Evolutionary conservation across 257 asterid species (phyloP).

Genomic region (Petunia secreta): DNA sequence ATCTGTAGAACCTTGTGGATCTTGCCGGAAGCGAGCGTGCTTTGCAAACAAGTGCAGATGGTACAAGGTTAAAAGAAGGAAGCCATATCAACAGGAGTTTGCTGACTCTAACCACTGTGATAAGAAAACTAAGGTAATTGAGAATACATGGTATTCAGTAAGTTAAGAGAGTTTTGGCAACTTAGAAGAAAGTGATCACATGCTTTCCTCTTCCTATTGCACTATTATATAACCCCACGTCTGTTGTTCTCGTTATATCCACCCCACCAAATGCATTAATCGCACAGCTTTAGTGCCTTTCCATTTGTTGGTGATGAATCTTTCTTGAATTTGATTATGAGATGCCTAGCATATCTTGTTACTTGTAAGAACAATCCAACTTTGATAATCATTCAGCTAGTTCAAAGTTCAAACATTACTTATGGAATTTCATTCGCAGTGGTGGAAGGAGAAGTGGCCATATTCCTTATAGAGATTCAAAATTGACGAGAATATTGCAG

Average conservation of each 20-base stretch:
- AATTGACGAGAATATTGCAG: slow-evolving; percentile 93
- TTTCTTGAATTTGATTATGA: not conserved
- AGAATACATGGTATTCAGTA: not conserved
- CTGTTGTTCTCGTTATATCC: not conserved
- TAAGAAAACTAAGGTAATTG: slow-evolving; percentile 84
- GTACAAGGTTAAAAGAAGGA: slow-evolving; percentile 92
- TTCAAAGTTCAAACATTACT: not conserved
- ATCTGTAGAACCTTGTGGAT: slow-evolving; percentile 89
- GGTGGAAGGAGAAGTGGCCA: slow-evolving; percentile 76
- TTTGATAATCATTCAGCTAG: slow-evolving; percentile 2
- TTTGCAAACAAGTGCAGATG: slow-evolving; percentile 80
- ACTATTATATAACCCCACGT: not conserved
- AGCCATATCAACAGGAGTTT: slow-evolving; percentile 94
- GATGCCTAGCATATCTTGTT: not conserved
- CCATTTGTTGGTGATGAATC: not conserved
- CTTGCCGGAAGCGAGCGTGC: slow-evolving; percentile 98
- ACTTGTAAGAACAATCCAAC: slow-evolving; percentile 16
- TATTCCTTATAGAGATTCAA: slow-evolving; percentile 85
- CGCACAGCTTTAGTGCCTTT: not conserved
- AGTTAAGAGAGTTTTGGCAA: not conserved
- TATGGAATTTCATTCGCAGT: slow-evolving; percentile 47
- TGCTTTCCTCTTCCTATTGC: not conserved
- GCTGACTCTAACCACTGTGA: slow-evolving; percentile 86
- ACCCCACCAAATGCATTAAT: not conserved
- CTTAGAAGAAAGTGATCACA: slow-evolving; percentile 3